Percentiles rank a stretch among this genome's conserved stretches.
Evolutionary conservation across 148 eudicot species (phyloP).

Genomic region (Vaccinium vitisidaea): DNA sequence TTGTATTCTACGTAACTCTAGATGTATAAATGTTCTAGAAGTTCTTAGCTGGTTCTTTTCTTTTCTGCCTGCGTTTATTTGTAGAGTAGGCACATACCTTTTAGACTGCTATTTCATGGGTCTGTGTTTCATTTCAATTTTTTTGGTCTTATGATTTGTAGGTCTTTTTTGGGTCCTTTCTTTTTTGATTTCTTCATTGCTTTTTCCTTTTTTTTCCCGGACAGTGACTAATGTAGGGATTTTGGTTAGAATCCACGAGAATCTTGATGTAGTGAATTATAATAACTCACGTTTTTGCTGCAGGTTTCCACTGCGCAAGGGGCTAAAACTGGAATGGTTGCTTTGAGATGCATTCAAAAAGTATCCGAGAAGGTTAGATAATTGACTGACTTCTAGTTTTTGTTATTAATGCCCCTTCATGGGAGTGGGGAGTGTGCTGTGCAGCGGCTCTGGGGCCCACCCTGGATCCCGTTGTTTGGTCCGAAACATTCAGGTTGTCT

Average conservation of each 20-base stretch:
- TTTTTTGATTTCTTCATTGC: neutral
- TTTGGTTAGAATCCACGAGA: too few species aligned
- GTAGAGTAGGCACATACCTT: neutral
- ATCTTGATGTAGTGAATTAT: too few species aligned
- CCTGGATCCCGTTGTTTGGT: too few species aligned
- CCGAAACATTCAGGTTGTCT: too few species aligned
- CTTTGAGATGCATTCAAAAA: constrained; percentile 84
- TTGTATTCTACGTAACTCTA: neutral
- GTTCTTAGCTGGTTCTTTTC: neutral
- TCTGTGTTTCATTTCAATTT: neutral
- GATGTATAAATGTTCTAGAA: neutral
- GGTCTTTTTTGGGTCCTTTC: neutral
- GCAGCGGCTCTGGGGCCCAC: too few species aligned
- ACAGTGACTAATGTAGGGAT: too few species aligned
- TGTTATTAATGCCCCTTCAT: neutral
- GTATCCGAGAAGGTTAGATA: constrained; percentile 73
- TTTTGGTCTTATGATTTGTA: neutral
- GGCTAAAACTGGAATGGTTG: constrained; percentile 18
- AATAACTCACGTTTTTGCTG: too few species aligned
- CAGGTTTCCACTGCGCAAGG: too few species aligned
- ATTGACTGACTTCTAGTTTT: constrained; percentile 11
- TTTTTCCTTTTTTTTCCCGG: constrained; percentile 18
- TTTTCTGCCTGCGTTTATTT: neutral
- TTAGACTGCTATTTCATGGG: neutral
- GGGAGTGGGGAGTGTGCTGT: too few species aligned